Percentiles rank a stretch among this genome's conserved stretches.
phyloP scores from a whole-genome alignment of 2,329 filamentous ascomycete species.

The Sporothrix euskadiensis region DNA sequence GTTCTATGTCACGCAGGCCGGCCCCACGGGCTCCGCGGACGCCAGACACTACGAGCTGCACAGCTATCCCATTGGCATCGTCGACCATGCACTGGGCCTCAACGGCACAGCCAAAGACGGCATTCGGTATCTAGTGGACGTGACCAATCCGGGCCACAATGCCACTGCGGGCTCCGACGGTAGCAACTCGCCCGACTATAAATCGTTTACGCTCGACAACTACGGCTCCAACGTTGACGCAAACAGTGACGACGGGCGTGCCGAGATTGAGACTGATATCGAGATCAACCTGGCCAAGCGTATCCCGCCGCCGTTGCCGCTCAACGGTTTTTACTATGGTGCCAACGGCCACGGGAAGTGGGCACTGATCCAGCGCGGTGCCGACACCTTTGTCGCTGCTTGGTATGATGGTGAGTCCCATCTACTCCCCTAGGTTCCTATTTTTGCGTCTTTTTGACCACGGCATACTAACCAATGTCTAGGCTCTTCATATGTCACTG shows the following conservation, averaged over 20 bases:
- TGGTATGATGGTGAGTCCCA: slow-evolving; percentile 44
- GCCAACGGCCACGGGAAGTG: slow-evolving; percentile 35
- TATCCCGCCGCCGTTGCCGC: slow-evolving; percentile 7
- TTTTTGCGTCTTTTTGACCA: background rate
- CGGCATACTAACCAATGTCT: background rate
- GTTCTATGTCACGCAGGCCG: slow-evolving; percentile 37
- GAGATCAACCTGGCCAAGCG: background rate
- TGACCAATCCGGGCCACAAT: slow-evolving; percentile 38
- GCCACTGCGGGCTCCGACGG: slow-evolving; percentile 32
- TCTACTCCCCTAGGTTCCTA: background rate
- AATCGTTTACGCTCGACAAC: slow-evolving; percentile 40
- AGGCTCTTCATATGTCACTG: slow-evolving; percentile 37
- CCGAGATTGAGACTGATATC: background rate
- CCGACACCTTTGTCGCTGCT: slow-evolving; percentile 39
- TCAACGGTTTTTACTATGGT: slow-evolving; percentile 31
- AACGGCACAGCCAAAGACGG: slow-evolving; percentile 36
- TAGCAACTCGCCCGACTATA: slow-evolving; percentile 39
- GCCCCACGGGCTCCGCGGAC: slow-evolving; percentile 30
- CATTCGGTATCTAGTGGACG: slow-evolving; percentile 40
- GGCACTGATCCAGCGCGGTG: slow-evolving; percentile 40
- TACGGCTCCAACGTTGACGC: slow-evolving; percentile 24
- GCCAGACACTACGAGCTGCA: slow-evolving; percentile 40
- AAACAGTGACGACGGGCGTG: slow-evolving; percentile 32
- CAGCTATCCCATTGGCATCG: slow-evolving; percentile 42
- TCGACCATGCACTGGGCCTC: slow-evolving; percentile 43